A percentile compares a stretch with the other conserved stretches of the same genome.
Conservation (phyloP, 2,329 filamentous ascomycete genomes). For the Pochonia chlamydosporia region DNA sequence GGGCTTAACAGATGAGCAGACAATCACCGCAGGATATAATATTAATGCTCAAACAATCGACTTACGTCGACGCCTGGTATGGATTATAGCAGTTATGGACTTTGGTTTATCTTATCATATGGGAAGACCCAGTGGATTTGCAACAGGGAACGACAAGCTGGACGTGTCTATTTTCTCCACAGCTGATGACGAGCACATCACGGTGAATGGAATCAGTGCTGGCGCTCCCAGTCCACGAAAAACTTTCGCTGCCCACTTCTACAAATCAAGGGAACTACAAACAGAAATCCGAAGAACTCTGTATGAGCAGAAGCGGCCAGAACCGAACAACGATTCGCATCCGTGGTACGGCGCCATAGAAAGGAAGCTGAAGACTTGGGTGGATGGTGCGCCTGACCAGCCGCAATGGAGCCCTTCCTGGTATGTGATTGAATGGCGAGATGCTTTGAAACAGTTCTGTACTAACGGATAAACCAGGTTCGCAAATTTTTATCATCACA, state of each 20-base stretch:
- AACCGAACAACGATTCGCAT: conserved; percentile 73
- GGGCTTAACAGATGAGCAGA: conserved; percentile 82
- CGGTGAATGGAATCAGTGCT: conserved; percentile 64
- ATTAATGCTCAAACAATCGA: conserved; percentile 74
- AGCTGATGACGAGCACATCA: conserved; percentile 80
- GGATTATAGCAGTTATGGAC: conserved; percentile 86
- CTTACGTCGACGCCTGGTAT: conserved; percentile 81
- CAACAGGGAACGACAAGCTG: conserved; percentile 73
- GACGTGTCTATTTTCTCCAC: conserved; percentile 81
- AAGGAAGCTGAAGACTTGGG: conserved; percentile 72
- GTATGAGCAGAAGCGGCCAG: conserved; percentile 75
- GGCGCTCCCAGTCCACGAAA: conserved; percentile 76
- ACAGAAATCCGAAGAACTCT: conserved; percentile 80
- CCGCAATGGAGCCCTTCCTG: conserved; percentile 70
- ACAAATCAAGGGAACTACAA: conserved; percentile 83
- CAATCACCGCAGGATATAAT: conserved; percentile 60
- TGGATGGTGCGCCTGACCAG: conserved; percentile 67
- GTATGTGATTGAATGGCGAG: conserved; percentile 40
- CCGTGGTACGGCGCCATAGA: conserved; percentile 84
- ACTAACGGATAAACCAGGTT: conserved; percentile 41
- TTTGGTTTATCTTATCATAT: conserved; percentile 81
- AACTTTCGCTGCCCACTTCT: conserved; percentile 84
- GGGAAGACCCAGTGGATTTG: conserved; percentile 80
- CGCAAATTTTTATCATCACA: conserved; percentile 69
- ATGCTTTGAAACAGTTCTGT: neutral